A percentile compares a stretch with the other conserved stretches of the same genome.
phyloP scores from a whole-genome alignment of 1,284 basidiomycete species.

The Bondarzewia mesenterica region DNA sequence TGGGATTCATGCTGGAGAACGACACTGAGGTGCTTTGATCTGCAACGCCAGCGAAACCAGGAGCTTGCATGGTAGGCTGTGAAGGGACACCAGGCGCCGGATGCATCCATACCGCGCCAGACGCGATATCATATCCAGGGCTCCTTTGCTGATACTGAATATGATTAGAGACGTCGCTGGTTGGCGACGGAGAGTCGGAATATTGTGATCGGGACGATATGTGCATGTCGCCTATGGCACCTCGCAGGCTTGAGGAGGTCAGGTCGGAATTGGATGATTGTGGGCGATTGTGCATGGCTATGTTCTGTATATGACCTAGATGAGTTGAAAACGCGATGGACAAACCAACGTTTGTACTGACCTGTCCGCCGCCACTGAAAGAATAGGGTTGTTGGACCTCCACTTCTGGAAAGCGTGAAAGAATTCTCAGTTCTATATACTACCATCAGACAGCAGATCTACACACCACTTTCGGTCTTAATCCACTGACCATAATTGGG shows the following conservation, averaged over 20 bases:
- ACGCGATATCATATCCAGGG: slow-evolving; percentile 10
- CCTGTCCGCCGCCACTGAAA: neutral
- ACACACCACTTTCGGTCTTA: slow-evolving; percentile 12
- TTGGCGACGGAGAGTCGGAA: slow-evolving; percentile 24
- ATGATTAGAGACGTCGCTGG: slow-evolving; percentile 13
- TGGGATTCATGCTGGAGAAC: slow-evolving; percentile 10
- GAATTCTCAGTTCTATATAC: neutral
- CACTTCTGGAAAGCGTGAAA: neutral
- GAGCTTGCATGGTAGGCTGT: slow-evolving; percentile 8
- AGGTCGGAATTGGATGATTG: slow-evolving; percentile 30
- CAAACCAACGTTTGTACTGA: neutral
- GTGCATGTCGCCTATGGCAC: slow-evolving; percentile 50
- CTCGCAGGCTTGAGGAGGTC: slow-evolving; percentile 48
- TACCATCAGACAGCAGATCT: neutral
- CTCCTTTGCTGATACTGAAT: slow-evolving; percentile 8
- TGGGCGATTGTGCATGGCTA: slow-evolving; percentile 7
- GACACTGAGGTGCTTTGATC: slow-evolving; percentile 7
- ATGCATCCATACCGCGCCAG: slow-evolving; percentile 16
- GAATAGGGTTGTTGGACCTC: neutral
- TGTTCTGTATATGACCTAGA: neutral
- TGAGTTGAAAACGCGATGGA: neutral
- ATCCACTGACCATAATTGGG: slow-evolving; percentile 12
- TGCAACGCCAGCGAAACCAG: slow-evolving; percentile 8
- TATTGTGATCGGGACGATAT: slow-evolving; percentile 28
- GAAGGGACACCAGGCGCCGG: slow-evolving; percentile 7